Evolutionary conservation across 106 monocot species (phyloP).

Genomic region (Dioscorea dumetorum): DNA sequence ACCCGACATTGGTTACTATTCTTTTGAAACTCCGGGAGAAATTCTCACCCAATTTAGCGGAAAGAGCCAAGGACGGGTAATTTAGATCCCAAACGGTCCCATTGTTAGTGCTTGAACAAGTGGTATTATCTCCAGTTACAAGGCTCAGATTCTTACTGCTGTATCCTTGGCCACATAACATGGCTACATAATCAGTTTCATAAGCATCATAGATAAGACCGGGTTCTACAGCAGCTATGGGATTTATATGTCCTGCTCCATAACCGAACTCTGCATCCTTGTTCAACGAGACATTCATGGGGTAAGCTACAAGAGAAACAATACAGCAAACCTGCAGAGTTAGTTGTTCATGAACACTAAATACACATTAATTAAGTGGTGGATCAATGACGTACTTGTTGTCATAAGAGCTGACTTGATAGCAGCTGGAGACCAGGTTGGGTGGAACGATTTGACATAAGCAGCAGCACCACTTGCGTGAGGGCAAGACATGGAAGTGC

Average conservation of each 20-base stretch:
- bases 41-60: neutral
- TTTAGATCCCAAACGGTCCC: conserved; percentile 11
- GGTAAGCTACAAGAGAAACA: conserved; percentile 1
- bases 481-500: neutral
- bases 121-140: conserved; percentile 16
- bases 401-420: conserved; percentile 4
- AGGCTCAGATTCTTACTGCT: neutral
- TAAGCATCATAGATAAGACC: conserved; percentile 17
- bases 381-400: neutral
- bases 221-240: conserved; percentile 5
- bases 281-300: conserved; percentile 5
- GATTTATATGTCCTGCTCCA: conserved; percentile 19
- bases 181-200: conserved; percentile 9
- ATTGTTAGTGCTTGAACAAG: conserved; percentile 1
- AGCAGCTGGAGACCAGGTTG: neutral
- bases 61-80: conserved; percentile 17
- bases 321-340: too few relatives aligned
- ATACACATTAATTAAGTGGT: too few relatives aligned
- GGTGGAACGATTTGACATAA: too few relatives aligned
- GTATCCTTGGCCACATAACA: conserved; percentile 20
- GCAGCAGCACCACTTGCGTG: too few relatives aligned
- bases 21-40: conserved; percentile 7
- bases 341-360: too few relatives aligned
- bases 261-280: conserved; percentile 15
- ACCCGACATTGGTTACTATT: conserved; percentile 23